Evolutionary conservation across 768 basidiomycete species (phyloP), one percentile per base, ranked within the genome.

Genomic region (Mycena metata): DNA sequence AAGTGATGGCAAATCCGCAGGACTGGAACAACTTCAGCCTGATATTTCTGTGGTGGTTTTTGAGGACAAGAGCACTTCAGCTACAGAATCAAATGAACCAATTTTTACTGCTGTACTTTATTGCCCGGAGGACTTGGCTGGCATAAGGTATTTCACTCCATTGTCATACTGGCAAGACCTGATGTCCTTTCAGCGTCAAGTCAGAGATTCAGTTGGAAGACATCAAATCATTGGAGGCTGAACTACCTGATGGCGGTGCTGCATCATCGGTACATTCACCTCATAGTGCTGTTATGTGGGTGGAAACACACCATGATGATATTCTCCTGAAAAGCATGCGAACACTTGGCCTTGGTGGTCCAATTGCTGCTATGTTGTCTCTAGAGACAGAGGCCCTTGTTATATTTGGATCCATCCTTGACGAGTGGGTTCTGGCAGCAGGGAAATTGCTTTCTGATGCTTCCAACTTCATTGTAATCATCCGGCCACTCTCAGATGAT

Each of bases 361-460:
- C 60, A 6, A n/a, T 60, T 16, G 46, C 47, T 30, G 21, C 35
- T 0, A 50, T 60, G 60, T 0, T 60, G 21, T 39, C 60, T 24
- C 60, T 47, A 26, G 60, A 60, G 0, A 17, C 11, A n/a, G 35
- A 33, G 19, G 36, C 35, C 5, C 46, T 60, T 5, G 60, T 35
- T 8, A 33, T 60, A 21, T 60, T 60, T 46, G 60, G 60, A 23
- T 60, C 60, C 12, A 42, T 60, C n/a, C 12, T 51, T 4, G 47
- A 60, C 23, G 35, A 26, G 13, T 24, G 21, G 21, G 47, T 41
- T 23, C 21, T 50, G 6, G 6, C 49, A 39, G 30, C 35, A 8
- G 47, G 47, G 7, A 17, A 33, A 60, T 26, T 24, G 17, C 60
- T 60, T 23, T 16, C 46, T 0, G 60, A 60, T 17, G 6, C n/a